Percentiles rank a stretch among this genome's conserved stretches.
phyloP scores from a whole-genome alignment of 306 rosid species.

The Parietaria judaica region DNA sequence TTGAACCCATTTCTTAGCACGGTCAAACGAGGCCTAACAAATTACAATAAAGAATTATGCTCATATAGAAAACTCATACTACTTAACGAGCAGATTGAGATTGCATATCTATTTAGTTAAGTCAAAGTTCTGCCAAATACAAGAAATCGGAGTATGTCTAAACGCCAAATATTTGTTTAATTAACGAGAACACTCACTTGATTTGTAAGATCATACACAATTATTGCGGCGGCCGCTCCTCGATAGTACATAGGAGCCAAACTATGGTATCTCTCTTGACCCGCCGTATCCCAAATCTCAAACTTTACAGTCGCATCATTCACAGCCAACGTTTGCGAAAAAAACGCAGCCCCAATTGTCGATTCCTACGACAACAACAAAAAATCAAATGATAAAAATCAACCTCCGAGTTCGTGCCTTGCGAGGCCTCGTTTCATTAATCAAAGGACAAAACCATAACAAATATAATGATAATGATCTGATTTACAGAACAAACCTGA shows the following conservation, averaged over 20 bases:
- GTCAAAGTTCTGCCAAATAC: no score
- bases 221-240: slow-evolving; percentile 63
- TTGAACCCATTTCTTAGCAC: slow-evolving; percentile 53
- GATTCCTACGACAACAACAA: slow-evolving; percentile 62
- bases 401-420: background rate
- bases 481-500: slow-evolving; percentile 31
- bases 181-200: slow-evolving; percentile 29
- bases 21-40: slow-evolving; percentile 45
- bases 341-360: slow-evolving; percentile 58
- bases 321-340: slow-evolving; percentile 59
- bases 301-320: slow-evolving; percentile 56
- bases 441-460: slow-evolving; percentile 2
- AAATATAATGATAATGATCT: no score
- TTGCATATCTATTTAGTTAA: no score
- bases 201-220: slow-evolving; percentile 49
- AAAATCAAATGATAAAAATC: slow-evolving; percentile 1
- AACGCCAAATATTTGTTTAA: no score
- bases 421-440: no score
- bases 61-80: no score
- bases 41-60: background rate
- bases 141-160: no score
- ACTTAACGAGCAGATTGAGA: no score
- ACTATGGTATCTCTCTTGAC: slow-evolving; percentile 59
- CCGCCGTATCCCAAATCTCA: slow-evolving; percentile 64
- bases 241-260: slow-evolving; percentile 61